These are phyloP conservation scores for Diaporthe batatas DNA, from an alignment of 2,329 filamentous ascomycete species.

Conservation along the genomic window DNA sequence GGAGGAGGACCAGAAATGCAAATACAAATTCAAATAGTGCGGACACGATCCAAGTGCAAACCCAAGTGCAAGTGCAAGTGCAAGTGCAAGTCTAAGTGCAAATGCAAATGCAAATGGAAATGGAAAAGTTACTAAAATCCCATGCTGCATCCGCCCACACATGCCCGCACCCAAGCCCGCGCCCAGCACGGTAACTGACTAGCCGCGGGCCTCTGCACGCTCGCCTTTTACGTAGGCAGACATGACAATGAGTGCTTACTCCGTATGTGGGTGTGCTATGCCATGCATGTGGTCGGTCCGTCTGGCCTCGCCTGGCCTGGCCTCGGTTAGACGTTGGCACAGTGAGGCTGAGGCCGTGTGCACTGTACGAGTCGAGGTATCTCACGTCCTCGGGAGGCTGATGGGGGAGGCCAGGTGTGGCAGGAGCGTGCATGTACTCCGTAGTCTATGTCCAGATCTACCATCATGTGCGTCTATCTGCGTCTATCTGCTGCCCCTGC, in stretches of 20 bases:
- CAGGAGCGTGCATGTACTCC: too few species aligned
- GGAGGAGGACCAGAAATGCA: conserved; percentile 9
- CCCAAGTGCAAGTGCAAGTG: not conserved
- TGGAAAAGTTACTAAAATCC: conserved; percentile 12
- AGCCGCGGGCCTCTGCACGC: not conserved
- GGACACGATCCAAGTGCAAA: not conserved
- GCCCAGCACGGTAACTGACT: not conserved
- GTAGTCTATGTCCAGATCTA: too few species aligned
- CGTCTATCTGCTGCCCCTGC: conserved; percentile 9
- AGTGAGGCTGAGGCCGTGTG: not conserved
- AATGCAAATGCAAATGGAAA: not conserved
- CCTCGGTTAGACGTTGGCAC: conserved; percentile 20
- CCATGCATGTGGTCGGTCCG: not conserved
- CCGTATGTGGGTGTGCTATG: not conserved
- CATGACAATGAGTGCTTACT: too few species aligned
- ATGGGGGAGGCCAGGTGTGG: too few species aligned
- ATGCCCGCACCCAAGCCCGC: too few species aligned
- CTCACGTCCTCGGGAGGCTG: too few species aligned
- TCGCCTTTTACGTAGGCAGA: not conserved
- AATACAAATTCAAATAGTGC: not conserved
- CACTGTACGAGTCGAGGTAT: conserved; percentile 4
- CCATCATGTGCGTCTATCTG: not conserved
- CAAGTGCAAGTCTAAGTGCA: not conserved
- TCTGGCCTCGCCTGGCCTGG: conserved; percentile 24
- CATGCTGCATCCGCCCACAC: conserved; percentile 9